Percentiles rank a stretch among this genome's conserved stretches.
phyloP scores from a whole-genome alignment of 495 filamentous ascomycete genomes.

The Aspergillus hancockii region DNA sequence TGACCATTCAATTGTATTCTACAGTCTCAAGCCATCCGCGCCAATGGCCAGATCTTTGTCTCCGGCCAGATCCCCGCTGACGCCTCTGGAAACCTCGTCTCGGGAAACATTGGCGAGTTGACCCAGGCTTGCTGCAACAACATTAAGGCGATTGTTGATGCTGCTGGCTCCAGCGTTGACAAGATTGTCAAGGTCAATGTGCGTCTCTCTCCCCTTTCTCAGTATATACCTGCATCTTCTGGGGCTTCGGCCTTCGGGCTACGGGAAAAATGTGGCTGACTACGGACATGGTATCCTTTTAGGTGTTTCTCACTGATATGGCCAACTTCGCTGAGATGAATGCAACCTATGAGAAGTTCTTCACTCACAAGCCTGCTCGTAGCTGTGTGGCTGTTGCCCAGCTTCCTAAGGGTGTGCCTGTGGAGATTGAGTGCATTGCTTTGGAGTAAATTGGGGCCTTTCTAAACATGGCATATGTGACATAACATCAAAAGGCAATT shows the following conservation, averaged over 20 bases:
- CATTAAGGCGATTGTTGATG: slow-evolving; percentile 73
- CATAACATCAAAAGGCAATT: slow-evolving; percentile 9
- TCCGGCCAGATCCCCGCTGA: slow-evolving; percentile 92
- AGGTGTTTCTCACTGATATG: slow-evolving; percentile 86
- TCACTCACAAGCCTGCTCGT: slow-evolving; percentile 83
- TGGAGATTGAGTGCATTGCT: slow-evolving; percentile 91
- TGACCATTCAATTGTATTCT: slow-evolving; percentile 7
- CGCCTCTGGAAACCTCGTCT: slow-evolving; percentile 68
- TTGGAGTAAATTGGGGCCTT: slow-evolving; percentile 40
- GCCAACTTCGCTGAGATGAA: slow-evolving; percentile 85
- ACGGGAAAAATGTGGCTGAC: background rate
- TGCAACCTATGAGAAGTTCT: slow-evolving; percentile 82
- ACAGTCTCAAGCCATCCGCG: slow-evolving; percentile 87
- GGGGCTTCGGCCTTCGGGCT: background rate
- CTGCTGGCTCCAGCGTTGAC: slow-evolving; percentile 71
- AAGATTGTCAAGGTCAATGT: slow-evolving; percentile 76
- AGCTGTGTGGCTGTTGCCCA: slow-evolving; percentile 90
- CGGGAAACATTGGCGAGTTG: slow-evolving; percentile 75
- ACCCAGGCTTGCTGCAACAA: slow-evolving; percentile 75
- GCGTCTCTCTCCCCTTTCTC: slow-evolving; percentile 54
- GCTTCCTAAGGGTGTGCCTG: slow-evolving; percentile 84
- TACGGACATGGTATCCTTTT: background rate
- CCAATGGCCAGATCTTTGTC: slow-evolving; percentile 81
- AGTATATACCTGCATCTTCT: background rate
- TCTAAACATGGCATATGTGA: background rate